These are phyloP conservation scores for Penicillium argentinense DNA, from an alignment of 495 filamentous ascomycete genomes.

Conservation along the genomic window DNA sequence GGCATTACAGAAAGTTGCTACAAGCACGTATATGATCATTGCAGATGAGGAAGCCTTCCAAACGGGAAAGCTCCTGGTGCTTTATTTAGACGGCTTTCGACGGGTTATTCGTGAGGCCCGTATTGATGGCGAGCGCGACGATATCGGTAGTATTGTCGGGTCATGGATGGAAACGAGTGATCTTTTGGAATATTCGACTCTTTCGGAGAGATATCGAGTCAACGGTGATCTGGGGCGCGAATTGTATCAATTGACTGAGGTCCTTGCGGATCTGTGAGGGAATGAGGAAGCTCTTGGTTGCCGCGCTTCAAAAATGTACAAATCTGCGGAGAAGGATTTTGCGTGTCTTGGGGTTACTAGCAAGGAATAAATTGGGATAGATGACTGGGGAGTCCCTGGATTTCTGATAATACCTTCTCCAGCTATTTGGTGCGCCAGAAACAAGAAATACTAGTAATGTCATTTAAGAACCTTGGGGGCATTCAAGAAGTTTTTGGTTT, in stretches of 20 bases:
- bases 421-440: too few species aligned
- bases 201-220: conserved; percentile 12
- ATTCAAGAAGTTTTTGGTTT: too few species aligned
- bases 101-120: conserved; percentile 7
- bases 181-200: background rate
- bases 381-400: too few species aligned
- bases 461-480: too few species aligned
- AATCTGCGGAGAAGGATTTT: too few species aligned
- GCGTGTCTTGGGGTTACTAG: too few species aligned
- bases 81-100: conserved; percentile 11
- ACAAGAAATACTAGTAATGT: too few species aligned
- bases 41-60: conserved; percentile 13
- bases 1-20: background rate
- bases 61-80: background rate
- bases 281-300: too few species aligned
- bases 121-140: conserved; percentile 2
- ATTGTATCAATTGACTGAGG: conserved; percentile 11
- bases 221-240: conserved; percentile 4
- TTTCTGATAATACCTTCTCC: too few species aligned
- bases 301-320: too few species aligned
- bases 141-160: conserved; percentile 3
- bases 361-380: too few species aligned
- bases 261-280: background rate
- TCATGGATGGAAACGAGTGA: background rate
- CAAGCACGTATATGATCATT: conserved; percentile 6